phyloP scores from a whole-genome alignment of 208 protist species.

The Leishmania major region DNA sequence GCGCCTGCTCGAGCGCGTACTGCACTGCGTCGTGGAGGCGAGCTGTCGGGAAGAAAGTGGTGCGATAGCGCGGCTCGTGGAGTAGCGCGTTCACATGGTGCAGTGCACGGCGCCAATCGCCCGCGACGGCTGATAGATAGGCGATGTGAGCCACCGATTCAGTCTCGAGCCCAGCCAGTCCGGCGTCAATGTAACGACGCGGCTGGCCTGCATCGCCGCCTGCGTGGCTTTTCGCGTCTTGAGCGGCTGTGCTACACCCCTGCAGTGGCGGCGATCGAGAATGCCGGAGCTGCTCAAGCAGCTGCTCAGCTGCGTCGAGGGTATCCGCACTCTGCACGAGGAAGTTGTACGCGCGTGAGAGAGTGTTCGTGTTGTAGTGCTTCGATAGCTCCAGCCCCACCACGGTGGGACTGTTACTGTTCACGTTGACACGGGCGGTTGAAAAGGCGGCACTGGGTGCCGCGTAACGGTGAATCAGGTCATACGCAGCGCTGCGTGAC shows the following conservation, averaged over 20 bases:
- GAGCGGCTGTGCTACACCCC: not conserved
- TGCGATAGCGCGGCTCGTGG: conserved; percentile 33
- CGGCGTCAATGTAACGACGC: not conserved
- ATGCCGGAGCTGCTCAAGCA: conserved; percentile 15
- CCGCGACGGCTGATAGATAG: conserved; percentile 50
- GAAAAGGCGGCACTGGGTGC: not conserved
- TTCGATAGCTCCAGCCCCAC: conserved; percentile 33
- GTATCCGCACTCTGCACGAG: conserved; percentile 44
- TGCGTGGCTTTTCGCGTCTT: not conserved
- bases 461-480: conserved; percentile 1
- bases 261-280: not conserved
- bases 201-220: not conserved
- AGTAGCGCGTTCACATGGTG: conserved; percentile 52
- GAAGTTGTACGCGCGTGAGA: conserved; percentile 50
- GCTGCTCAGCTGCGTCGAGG: conserved; percentile 29
- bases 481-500: conserved; percentile 6
- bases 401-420: not conserved
- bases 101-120: conserved; percentile 62
- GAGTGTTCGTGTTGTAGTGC: conserved; percentile 49
- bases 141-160: conserved; percentile 62
- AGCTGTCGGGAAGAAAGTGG: conserved; percentile 70
- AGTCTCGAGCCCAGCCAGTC: conserved; percentile 45
- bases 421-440: not conserved
- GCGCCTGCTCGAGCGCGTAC: conserved; percentile 73
- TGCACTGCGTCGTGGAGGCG: conserved; percentile 82